Conservation (phyloP, 169 alveolate species). For the Besnoitia besnoiti region DNA sequence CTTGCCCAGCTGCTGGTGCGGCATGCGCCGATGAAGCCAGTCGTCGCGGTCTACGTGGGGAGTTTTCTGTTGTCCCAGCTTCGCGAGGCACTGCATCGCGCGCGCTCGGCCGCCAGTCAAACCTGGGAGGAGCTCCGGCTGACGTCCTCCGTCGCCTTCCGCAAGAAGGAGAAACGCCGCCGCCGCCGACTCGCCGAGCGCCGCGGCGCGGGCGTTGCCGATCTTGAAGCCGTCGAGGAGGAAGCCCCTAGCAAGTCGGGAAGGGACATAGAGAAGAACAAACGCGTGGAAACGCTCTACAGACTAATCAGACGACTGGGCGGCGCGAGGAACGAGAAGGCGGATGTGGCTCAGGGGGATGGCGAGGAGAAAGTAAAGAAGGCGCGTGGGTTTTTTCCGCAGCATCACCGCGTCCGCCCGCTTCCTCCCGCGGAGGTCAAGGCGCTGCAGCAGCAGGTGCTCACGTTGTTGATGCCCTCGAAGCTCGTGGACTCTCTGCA, state of each 20-base stretch:
- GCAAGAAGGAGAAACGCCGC: background rate
- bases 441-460: background rate
- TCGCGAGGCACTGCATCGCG: background rate
- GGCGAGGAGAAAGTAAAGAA: background rate
- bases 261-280: background rate
- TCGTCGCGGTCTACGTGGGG: background rate
- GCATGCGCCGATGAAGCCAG: constrained; percentile 2
- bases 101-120: background rate
- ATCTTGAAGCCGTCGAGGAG: background rate
- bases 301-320: background rate
- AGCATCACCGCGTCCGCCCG: background rate
- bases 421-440: background rate
- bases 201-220: background rate
- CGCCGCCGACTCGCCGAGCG: background rate
- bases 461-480: background rate
- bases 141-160: background rate
- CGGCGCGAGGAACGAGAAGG: background rate
- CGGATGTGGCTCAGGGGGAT: background rate
- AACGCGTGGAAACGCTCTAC: background rate
- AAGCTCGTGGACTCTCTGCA: background rate
- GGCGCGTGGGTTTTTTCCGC: too few relatives aligned
- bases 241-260: background rate
- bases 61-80: background rate
- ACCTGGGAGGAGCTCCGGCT: background rate
- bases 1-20: background rate